Evolutionary conservation across 2,329 filamentous ascomycete genomes (phyloP).

Genomic region (Fusarium stilboides): DNA sequence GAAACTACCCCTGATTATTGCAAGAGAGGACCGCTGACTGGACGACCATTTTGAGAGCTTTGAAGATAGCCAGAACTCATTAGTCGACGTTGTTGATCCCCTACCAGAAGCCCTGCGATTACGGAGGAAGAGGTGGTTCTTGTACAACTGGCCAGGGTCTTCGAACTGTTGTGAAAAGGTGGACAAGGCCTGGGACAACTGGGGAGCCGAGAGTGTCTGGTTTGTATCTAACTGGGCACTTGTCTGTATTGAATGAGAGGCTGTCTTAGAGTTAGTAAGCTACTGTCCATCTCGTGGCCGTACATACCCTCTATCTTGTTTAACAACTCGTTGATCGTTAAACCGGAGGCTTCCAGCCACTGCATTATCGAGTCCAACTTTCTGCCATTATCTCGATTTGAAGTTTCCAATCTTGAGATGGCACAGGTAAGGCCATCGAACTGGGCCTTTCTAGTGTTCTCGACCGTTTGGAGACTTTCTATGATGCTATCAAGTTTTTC

Average conservation of each 20-base stretch:
- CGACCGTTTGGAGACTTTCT: neutral
- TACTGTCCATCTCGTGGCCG: accelerated
- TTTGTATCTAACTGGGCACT: conserved; percentile 18
- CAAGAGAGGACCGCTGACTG: neutral
- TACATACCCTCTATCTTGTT: conserved; percentile 6
- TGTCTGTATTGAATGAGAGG: neutral
- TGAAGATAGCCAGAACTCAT: conserved; percentile 24
- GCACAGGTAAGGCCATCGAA: neutral
- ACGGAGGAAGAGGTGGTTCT: neutral
- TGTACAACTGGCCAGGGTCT: neutral
- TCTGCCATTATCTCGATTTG: neutral
- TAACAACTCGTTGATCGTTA: conserved; percentile 6
- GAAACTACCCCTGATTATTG: conserved; percentile 5
- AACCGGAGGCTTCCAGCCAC: neutral
- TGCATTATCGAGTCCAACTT: conserved; percentile 10
- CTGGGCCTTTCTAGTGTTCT: neutral
- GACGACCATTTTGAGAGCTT: conserved; percentile 6
- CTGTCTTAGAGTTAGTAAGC: neutral
- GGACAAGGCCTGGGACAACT: conserved; percentile 6
- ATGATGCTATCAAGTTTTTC: conserved; percentile 6
- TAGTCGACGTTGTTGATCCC: neutral
- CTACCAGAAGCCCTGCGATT: neutral
- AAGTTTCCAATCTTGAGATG: neutral
- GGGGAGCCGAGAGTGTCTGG: conserved; percentile 7
- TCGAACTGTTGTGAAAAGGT: neutral